Base-by-base conservation (phyloP, 2,329 filamentous ascomycete genomes). In the Magnaporthiopsis rhizophila region DNA sequence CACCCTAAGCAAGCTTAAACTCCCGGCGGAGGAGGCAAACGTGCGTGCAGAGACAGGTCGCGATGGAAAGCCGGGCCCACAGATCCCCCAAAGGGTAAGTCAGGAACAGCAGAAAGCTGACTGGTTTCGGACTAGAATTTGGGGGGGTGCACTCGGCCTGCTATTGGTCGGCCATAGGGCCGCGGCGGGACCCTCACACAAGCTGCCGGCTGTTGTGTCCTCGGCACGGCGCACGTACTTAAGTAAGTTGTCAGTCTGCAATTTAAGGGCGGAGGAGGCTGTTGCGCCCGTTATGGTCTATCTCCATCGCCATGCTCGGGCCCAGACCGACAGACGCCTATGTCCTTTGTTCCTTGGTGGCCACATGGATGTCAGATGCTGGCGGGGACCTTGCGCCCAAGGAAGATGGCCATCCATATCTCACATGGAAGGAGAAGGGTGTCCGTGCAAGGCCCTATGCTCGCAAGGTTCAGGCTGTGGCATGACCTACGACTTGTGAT, bases 101-200 rank as follows among this genome's bases (percentile, higher is more conserved):
- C 50, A 62, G 61, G 45, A 62, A 62, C 50, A 50, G 26, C 61
- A 62, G 34, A 36, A 32, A n/a, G 30, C 62, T 63, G 53, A 28
- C 62, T 63, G 56, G 62, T 63, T 63, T 63, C 62, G 62, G 62
- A 63, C 62, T 59, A 28, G 53, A 18, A 32, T n/a, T 58, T 63
- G 62, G 62, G 62, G 62, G 32, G 13, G 56, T 21, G 56, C n/a
- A 59, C 56, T 26, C 7, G 53, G 18, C 4, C 24, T 63, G 56
- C 56, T 18, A 63, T 63, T 63, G 62, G 62, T 50, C 28, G 53
- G 21, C 18, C 30, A 24, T n/a, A 12, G 57, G 24, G 57, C 21
- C 12, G 57, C 57, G 57, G 4, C 57, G 8, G 57, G 57, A 53
- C 45, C 18, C 45, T 53, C 45, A 53, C 45, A 7, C 57, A 58